These are phyloP conservation scores for Fusarium concolor DNA, from an alignment of 2,329 filamentous ascomycete genomes.

Conservation along the genomic window DNA sequence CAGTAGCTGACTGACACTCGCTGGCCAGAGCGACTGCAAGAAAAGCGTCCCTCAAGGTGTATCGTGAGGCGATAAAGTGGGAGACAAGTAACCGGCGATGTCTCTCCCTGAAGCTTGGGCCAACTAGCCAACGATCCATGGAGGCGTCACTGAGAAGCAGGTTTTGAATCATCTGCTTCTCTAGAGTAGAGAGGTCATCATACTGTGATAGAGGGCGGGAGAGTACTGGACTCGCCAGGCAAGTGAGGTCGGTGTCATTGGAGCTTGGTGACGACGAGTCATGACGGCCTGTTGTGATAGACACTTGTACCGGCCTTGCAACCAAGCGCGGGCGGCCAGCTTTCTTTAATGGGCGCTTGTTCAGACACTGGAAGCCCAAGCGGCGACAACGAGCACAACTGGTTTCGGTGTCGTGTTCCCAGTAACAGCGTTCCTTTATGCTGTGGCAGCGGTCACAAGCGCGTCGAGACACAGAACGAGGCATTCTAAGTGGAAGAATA, in stretches of 20 bases:
- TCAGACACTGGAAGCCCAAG: constrained; percentile 34
- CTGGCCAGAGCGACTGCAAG: constrained; percentile 29
- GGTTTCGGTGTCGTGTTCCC: constrained; percentile 7
- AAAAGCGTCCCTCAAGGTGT: constrained; percentile 32
- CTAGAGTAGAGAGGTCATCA: neutral
- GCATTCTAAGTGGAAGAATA: neutral
- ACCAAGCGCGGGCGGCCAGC: constrained; percentile 30
- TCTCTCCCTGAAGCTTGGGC: constrained; percentile 37
- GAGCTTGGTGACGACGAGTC: neutral
- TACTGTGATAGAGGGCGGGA: neutral
- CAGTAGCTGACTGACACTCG: neutral
- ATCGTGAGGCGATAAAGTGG: constrained; percentile 19
- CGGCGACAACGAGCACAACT: constrained; percentile 41
- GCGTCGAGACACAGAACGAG: neutral
- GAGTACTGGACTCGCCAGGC: neutral
- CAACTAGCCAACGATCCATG: constrained; percentile 35
- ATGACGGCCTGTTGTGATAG: neutral
- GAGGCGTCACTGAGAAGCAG: constrained; percentile 23
- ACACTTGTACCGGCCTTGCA: neutral
- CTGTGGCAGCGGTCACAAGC: constrained; percentile 46
- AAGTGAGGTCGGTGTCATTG: neutral
- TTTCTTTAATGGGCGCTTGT: constrained; percentile 22
- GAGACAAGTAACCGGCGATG: constrained; percentile 32
- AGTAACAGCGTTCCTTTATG: constrained; percentile 44
- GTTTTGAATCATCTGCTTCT: constrained; percentile 20